A percentile compares a stretch with the other conserved stretches of the same genome.
phyloP scores from a whole-genome alignment of 495 filamentous ascomycete genomes.

The Lineolata rhizophorae region DNA sequence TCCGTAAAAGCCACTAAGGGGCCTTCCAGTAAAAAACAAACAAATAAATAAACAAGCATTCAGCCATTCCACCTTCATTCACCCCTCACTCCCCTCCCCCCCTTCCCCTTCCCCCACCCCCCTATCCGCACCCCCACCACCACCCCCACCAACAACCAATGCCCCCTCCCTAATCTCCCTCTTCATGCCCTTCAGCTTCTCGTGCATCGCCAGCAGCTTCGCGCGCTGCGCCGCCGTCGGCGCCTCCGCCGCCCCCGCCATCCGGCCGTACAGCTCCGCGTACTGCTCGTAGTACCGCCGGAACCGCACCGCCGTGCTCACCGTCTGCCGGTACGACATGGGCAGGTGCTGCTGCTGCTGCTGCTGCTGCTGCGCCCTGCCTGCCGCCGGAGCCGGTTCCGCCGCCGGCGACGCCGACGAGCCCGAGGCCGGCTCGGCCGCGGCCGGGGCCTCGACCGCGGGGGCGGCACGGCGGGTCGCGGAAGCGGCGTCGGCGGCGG shows the following conservation, averaged over 20 bases:
- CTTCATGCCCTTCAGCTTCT: constrained; percentile 14
- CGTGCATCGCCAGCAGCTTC: constrained; percentile 11
- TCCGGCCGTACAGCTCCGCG: constrained; percentile 10
- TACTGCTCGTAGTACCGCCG: constrained; percentile 12
- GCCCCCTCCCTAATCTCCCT: constrained; percentile 11
- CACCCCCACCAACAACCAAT: too few species aligned
- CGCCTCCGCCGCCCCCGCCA: constrained; percentile 4
- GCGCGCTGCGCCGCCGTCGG: constrained; percentile 7
- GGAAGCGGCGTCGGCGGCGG: too few species aligned
- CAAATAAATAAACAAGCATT: too few species aligned
- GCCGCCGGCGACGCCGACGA: neutral
- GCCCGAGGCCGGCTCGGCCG: neutral
- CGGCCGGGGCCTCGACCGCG: neutral
- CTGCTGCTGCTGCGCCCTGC: too few species aligned
- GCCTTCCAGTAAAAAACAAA: too few species aligned
- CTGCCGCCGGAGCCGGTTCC: neutral
- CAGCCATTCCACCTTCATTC: too few species aligned
- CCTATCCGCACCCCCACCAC: too few species aligned
- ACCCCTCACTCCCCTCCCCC: too few species aligned
- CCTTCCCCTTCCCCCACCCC: too few species aligned
- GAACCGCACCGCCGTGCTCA: constrained; percentile 11
- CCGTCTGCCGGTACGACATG: constrained; percentile 12
- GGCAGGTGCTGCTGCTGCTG: too few species aligned
- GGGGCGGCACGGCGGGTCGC: neutral
- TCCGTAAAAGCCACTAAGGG: too few species aligned